A percentile compares a stretch with the other conserved stretches of the same genome.
These are phyloP conservation scores for Monosporozyma aquatica DNA, from an alignment of 805 yeast genomes.

Conservation along the genomic window DNA sequence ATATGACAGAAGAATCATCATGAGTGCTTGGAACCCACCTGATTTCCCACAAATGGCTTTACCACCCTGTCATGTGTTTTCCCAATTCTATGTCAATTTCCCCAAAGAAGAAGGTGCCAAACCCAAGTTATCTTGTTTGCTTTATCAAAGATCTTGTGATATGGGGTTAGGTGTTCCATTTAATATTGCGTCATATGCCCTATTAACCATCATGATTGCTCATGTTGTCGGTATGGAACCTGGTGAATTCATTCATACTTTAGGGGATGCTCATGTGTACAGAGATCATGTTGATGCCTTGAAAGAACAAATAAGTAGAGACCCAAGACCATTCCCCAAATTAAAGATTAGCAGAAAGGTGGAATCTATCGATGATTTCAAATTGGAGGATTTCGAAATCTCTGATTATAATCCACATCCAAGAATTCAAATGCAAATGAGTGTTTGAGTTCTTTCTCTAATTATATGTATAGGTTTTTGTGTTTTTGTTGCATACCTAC, in stretches of 20 bases:
- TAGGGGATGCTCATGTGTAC: slow-evolving; percentile 97
- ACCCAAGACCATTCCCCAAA: slow-evolving; percentile 75
- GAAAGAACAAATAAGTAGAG: slow-evolving; percentile 64
- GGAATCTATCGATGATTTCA: slow-evolving; percentile 73
- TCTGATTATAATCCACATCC: slow-evolving; percentile 71
- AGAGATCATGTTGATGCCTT: slow-evolving; percentile 89
- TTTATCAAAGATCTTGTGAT: slow-evolving; percentile 97
- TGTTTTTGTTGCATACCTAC: too few relatives aligned
- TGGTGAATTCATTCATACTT: slow-evolving; percentile 88
- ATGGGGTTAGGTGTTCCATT: slow-evolving; percentile 99
- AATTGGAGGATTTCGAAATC: slow-evolving; percentile 79
- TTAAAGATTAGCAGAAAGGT: slow-evolving; percentile 61
- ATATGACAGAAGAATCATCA: slow-evolving; percentile 84
- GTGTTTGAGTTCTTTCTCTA: slow-evolving; percentile 51
- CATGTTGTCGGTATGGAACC: slow-evolving; percentile 91
- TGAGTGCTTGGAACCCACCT: slow-evolving; percentile 98
- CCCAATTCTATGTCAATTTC: slow-evolving; percentile 91
- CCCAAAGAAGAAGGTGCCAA: slow-evolving; percentile 35
- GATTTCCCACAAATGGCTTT: slow-evolving; percentile 91
- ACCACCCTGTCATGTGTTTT: slow-evolving; percentile 96
- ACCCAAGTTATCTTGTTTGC: slow-evolving; percentile 73
- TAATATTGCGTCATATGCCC: slow-evolving; percentile 92
- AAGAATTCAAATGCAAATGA: slow-evolving; percentile 92
- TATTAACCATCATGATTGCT: slow-evolving; percentile 90
- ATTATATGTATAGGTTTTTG: too few relatives aligned